Evolutionary conservation across 176 grass and related monocot genomes (phyloP).

Genomic region (Cenchrus fungigraminus): DNA sequence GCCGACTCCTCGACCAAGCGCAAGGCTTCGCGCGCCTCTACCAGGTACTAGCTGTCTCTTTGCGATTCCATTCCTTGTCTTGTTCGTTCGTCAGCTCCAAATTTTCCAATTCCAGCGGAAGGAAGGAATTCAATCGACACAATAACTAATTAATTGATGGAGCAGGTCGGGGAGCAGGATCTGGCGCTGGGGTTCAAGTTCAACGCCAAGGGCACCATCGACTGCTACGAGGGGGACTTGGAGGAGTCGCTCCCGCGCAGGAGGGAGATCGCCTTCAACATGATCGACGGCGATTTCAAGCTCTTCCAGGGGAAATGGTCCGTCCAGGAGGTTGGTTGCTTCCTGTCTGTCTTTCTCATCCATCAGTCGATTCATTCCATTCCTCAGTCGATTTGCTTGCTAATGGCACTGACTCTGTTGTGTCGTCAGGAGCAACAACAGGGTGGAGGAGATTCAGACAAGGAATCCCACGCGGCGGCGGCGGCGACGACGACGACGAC

Average conservation of each 20-base stretch:
- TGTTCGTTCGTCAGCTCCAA: too few species aligned
- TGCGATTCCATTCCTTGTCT: not conserved
- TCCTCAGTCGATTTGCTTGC: too few species aligned
- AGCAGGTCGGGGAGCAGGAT: constrained; percentile 77
- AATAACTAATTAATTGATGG: too few species aligned
- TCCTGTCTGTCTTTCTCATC: too few species aligned
- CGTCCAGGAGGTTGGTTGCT: constrained; percentile 62
- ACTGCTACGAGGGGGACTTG: constrained; percentile 83
- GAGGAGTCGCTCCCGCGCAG: constrained; percentile 47
- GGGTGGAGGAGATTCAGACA: not conserved
- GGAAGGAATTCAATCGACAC: too few species aligned
- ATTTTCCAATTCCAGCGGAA: too few species aligned
- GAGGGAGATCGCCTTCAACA: constrained; percentile 82
- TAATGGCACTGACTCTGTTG: too few species aligned
- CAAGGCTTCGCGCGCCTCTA: constrained; percentile 69
- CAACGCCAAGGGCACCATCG: constrained; percentile 79
- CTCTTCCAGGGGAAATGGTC: constrained; percentile 83
- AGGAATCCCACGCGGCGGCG: not conserved
- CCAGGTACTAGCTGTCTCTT: constrained; percentile 38
- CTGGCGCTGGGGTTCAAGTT: constrained; percentile 83
- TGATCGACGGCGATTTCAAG: constrained; percentile 92
- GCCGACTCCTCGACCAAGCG: constrained; percentile 61
- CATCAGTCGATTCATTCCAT: too few species aligned
- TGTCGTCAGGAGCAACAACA: too few species aligned
- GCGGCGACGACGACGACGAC: constrained; percentile 24